A percentile compares a stretch with the other conserved stretches of the same genome.
phyloP scores from a whole-genome alignment of 805 yeast genomes.

The Cyberlindnera sargentensis region DNA sequence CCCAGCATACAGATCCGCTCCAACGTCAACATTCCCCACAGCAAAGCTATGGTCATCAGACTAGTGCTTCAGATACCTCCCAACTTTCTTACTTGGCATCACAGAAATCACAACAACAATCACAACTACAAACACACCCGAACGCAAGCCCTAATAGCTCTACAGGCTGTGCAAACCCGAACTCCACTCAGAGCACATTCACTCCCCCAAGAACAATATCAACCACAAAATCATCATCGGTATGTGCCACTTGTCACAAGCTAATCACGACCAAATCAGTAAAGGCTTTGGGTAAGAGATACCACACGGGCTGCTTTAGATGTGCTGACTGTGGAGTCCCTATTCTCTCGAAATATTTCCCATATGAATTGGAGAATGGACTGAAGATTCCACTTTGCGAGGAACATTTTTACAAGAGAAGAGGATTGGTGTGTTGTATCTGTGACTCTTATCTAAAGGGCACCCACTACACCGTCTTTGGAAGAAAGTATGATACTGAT shows the following conservation, averaged over 20 bases:
- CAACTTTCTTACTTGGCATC: constrained; percentile 6
- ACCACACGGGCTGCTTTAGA: constrained; percentile 81
- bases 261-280: constrained; percentile 71
- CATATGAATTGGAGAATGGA: constrained; percentile 47
- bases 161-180: neutral
- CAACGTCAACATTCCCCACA: constrained; percentile 1
- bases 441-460: constrained; percentile 87
- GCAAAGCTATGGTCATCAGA: constrained; percentile 4
- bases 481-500: constrained; percentile 86
- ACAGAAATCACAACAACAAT: constrained; percentile 1
- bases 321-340: constrained; percentile 79
- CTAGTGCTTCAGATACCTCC: constrained; percentile 7
- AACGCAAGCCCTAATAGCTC: neutral
- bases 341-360: constrained; percentile 85
- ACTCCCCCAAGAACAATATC: constrained; percentile 9
- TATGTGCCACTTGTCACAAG: constrained; percentile 42
- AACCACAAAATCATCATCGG: constrained; percentile 2
- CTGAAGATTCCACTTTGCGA: constrained; percentile 73
- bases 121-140: neutral
- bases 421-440: constrained; percentile 77
- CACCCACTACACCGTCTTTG: constrained; percentile 89
- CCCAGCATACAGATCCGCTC: neutral
- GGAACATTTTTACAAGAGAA: constrained; percentile 80
- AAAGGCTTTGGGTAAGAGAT: constrained; percentile 72
- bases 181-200: neutral